Base-by-base conservation (phyloP, 805 yeast species). In the Grigorovia jiainica region DNA sequence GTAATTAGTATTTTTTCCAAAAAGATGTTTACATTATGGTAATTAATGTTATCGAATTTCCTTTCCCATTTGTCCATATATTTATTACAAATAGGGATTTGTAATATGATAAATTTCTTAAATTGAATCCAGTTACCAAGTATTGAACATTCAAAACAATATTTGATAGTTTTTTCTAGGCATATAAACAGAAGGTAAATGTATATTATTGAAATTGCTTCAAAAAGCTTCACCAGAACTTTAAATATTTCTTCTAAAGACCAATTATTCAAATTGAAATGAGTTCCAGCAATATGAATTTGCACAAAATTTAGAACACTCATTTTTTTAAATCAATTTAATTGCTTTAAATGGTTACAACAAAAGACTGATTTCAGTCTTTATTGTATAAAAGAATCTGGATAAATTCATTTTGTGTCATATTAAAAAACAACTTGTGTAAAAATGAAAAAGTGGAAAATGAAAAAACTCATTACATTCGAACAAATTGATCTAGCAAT, bases 211-310 rank as follows among this genome's bases (percentile, higher is more conserved):
- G n/a, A n/a, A n/a, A n/a, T n/a, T n/a, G n/a, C n/a, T n/a, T n/a
- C n/a, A n/a, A n/a, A n/a, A n/a, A n/a, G n/a, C 21, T 7, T 23
- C 5, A 24, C 31, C 6, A 24, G 10, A 4, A 36, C 31, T n/a
- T 4, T 23, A n/a, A 23, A 23, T 7, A 27, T n/a, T 16, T 17
- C 39, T n/a, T 10, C 11, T 5, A 4, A 5, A n/a, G 19, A 36
- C 60, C 61, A 36, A 48, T 20, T 7, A 53, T 43, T 29, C 5
- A 51, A 16, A 9, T 49, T 46, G 8, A 38, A 25, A 2, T 43
- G 34, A 1, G 50, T 30, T 0, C 64, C 64, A 7, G 53, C 33
- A 29, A 59, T 37, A 50, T 58, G 54, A 4, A 55, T 54, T 34
- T 48, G 47, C 5, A 52, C 37, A 33, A 49, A 48, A 16, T 47